phyloP scores from a whole-genome alignment of 1,284 basidiomycete species.

The Apiotrichum siamense region DNA sequence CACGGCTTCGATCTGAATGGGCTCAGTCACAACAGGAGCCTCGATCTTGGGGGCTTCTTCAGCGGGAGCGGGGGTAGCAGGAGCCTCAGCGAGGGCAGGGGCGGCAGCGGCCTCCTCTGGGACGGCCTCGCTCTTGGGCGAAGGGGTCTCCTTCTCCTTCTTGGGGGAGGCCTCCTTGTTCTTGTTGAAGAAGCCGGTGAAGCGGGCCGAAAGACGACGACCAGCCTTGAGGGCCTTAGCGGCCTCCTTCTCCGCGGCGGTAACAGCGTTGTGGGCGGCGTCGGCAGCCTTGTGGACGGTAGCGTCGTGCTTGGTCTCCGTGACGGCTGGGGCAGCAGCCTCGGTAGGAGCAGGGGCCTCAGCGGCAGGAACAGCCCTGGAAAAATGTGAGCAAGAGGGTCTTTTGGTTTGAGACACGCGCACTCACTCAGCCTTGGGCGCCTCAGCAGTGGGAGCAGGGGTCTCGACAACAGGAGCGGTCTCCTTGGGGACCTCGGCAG shows the following conservation, averaged over 20 bases:
- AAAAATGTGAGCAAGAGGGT: background rate
- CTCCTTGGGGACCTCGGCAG: conserved; percentile 10
- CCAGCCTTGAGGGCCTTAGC: conserved; percentile 34
- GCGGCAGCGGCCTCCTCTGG: conserved; percentile 11
- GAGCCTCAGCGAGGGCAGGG: conserved; percentile 1
- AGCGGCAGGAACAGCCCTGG: conserved; percentile 21
- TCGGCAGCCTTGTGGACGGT: background rate
- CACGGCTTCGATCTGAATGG: conserved; percentile 40
- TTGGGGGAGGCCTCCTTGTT: conserved; percentile 25
- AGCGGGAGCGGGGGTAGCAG: conserved; percentile 20
- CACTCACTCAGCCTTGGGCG: conserved; percentile 32
- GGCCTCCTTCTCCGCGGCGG: conserved; percentile 10
- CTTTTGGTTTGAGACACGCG: background rate
- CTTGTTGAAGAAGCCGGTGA: conserved; percentile 37
- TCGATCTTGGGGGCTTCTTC: conserved; percentile 40
- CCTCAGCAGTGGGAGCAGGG: conserved; percentile 18
- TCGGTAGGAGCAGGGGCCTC: conserved; percentile 13
- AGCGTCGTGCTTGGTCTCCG: conserved; percentile 10
- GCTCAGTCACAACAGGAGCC: conserved; percentile 33
- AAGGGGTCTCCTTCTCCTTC: conserved; percentile 28
- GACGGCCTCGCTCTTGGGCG: conserved; percentile 5
- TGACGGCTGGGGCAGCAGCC: background rate
- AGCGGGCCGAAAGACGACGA: conserved; percentile 42
- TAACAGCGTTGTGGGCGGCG: conserved; percentile 6
- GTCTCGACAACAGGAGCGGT: conserved; percentile 12